Percentiles rank a stretch among this genome's conserved stretches.
phyloP scores from a whole-genome alignment of 805 yeast species.

The Zygotorulaspora florentina region DNA sequence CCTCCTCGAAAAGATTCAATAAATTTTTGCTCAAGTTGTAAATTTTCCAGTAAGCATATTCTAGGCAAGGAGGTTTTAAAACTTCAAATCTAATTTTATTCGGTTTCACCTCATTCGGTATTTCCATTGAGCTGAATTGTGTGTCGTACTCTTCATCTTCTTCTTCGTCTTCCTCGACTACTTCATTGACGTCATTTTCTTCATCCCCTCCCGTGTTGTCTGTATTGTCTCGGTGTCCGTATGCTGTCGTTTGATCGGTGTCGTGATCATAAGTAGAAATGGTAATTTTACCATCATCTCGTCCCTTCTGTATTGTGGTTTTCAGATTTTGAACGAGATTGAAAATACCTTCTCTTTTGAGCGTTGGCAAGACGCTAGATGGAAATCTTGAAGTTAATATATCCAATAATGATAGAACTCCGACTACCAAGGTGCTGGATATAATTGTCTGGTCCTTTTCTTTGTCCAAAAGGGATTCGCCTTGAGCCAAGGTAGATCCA shows the following conservation, averaged over 20 bases:
- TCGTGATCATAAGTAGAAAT: conserved; percentile 10
- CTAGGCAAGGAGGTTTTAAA: conserved; percentile 14
- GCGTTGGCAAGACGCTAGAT: conserved; percentile 40
- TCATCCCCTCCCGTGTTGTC: conserved; percentile 19
- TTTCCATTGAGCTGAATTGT: conserved; percentile 31
- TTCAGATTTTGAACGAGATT: conserved; percentile 15
- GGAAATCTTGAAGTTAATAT: conserved; percentile 44
- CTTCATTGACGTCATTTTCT: conserved; percentile 14
- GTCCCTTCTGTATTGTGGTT: conserved; percentile 15
- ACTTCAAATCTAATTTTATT: conserved; percentile 22
- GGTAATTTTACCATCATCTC: conserved; percentile 17
- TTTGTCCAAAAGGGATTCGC: conserved; percentile 34
- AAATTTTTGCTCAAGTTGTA: conserved; percentile 14
- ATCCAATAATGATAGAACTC: conserved; percentile 48
- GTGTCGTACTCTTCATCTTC: conserved; percentile 31
- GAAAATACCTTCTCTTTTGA: conserved; percentile 63
- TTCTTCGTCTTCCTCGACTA: conserved; percentile 25
- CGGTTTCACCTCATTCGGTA: conserved; percentile 32
- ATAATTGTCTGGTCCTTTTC: conserved; percentile 7
- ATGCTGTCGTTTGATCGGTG: conserved; percentile 12
- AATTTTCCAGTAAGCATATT: conserved; percentile 12
- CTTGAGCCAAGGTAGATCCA: conserved; percentile 60
- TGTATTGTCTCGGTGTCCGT: conserved; percentile 21
- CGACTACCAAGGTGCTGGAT: conserved; percentile 38
- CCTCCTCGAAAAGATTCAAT: conserved; percentile 19